These are phyloP conservation scores for Calonectria hongkongensis DNA, from an alignment of 2,329 filamentous ascomycete genomes.

Conservation along the genomic window DNA sequence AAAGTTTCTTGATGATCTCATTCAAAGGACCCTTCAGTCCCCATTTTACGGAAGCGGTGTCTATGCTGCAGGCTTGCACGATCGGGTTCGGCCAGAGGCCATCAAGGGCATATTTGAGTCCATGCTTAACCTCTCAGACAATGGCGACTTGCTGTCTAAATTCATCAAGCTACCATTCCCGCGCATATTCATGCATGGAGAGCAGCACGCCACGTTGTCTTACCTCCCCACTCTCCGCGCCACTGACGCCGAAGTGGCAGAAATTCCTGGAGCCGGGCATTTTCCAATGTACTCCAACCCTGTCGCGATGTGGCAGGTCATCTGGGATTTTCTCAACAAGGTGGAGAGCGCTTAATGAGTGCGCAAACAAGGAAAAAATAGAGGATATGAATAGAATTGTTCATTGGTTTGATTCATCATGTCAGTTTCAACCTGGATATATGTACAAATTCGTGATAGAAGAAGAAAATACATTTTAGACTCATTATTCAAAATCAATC, in stretches of 20 bases:
- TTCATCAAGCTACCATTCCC: constrained; percentile 45
- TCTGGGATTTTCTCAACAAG: constrained; percentile 9
- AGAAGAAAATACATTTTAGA: background rate
- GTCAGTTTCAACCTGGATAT: constrained; percentile 4
- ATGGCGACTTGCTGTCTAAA: constrained; percentile 41
- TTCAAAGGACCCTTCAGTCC: constrained; percentile 24
- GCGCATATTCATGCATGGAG: constrained; percentile 48
- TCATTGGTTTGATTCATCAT: background rate
- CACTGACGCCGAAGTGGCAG: constrained; percentile 46
- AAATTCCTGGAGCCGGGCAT: constrained; percentile 50
- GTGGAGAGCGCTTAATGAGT: background rate
- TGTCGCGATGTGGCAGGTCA: constrained; percentile 58
- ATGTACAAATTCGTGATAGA: background rate
- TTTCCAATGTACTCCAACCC: constrained; percentile 56
- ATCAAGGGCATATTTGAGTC: constrained; percentile 51
- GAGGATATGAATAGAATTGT: background rate
- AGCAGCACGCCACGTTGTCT: constrained; percentile 39
- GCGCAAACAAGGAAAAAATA: too few species aligned
- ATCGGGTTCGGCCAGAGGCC: constrained; percentile 43
- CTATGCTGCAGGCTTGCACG: constrained; percentile 42
- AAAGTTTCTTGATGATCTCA: constrained; percentile 24
- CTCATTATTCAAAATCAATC: background rate
- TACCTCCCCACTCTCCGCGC: constrained; percentile 41
- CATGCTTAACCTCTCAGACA: constrained; percentile 52
- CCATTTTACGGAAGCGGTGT: constrained; percentile 39